Conservation (phyloP, 805 yeast species). For the Starmera amethionina region DNA sequence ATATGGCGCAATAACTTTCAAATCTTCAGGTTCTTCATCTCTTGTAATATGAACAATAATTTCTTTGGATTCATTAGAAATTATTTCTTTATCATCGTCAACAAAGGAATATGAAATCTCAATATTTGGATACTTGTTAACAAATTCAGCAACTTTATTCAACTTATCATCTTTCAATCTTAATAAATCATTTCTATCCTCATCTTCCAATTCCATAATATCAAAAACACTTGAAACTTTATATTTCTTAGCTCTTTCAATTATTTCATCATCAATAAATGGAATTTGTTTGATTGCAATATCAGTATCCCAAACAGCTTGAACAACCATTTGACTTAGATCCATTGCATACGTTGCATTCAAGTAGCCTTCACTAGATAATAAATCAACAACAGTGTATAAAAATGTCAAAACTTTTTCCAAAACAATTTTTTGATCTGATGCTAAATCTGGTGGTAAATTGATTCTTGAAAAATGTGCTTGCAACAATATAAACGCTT, state of each 20-base stretch:
- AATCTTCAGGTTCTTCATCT: conserved; percentile 73
- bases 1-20: conserved; percentile 45
- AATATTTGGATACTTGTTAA: conserved; percentile 81
- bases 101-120: conserved; percentile 49
- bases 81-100: conserved; percentile 27
- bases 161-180: conserved; percentile 42
- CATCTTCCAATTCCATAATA: conserved; percentile 67
- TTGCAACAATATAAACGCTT: conserved; percentile 68
- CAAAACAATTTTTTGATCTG: conserved; percentile 48
- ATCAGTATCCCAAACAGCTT: conserved; percentile 78
- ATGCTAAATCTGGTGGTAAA: conserved; percentile 50
- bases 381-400: conserved; percentile 61
- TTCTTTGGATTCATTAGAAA: conserved; percentile 36
- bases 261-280: conserved; percentile 38
- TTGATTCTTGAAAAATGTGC: conserved; percentile 65
- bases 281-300: conserved; percentile 80
- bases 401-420: conserved; percentile 39
- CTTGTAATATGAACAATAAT: conserved; percentile 44
- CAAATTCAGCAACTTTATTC: conserved; percentile 71
- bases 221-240: conserved; percentile 70
- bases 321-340: conserved; percentile 77
- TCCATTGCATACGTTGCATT: conserved; percentile 82
- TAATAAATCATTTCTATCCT: conserved; percentile 52
- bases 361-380: conserved; percentile 72
- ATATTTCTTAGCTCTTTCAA: conserved; percentile 42